These are phyloP conservation scores for Dalbergia cochinchinensis DNA, from an alignment of 306 rosid genomes.

Conservation along the genomic window DNA sequence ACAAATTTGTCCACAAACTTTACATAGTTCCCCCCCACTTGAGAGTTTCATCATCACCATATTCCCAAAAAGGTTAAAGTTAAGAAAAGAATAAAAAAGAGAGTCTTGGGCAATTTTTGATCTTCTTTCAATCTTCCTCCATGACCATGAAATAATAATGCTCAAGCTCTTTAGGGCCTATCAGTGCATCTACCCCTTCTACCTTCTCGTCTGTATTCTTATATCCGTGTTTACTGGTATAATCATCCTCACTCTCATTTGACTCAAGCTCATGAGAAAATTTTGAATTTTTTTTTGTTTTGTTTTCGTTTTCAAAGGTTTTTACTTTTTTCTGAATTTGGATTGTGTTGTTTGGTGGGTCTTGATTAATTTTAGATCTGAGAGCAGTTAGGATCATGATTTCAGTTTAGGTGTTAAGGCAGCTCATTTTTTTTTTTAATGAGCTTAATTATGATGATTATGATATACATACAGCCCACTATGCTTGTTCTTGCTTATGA, in stretches of 20 bases:
- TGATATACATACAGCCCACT: not conserved
- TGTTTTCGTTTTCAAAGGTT: not conserved
- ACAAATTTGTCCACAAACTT: conserved; percentile 35
- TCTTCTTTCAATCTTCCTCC: conserved; percentile 13
- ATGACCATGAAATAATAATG: conserved; percentile 45
- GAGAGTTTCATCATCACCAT: conserved; percentile 42
- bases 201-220: conserved; percentile 42
- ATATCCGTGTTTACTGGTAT: conserved; percentile 47
- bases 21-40: conserved; percentile 36
- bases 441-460: conserved; percentile 36
- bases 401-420: conserved; percentile 32
- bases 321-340: conserved; percentile 8
- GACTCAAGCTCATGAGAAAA: conserved; percentile 23
- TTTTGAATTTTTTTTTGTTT: not conserved
- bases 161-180: conserved; percentile 59
- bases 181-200: conserved; percentile 42
- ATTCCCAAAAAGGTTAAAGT: conserved; percentile 39
- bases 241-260: conserved; percentile 19
- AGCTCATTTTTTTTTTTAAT: conserved; percentile 6
- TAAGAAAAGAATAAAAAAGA: conserved; percentile 16
- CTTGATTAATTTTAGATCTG: conserved; percentile 47
- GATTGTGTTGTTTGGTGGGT: conserved; percentile 34
- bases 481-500: conserved; percentile 35
- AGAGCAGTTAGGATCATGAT: conserved; percentile 24
- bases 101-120: conserved; percentile 26